Evolutionary conservation across 352 stramenopile genomes (phyloP).

Genomic region (Globisporangium acanthophoron): DNA sequence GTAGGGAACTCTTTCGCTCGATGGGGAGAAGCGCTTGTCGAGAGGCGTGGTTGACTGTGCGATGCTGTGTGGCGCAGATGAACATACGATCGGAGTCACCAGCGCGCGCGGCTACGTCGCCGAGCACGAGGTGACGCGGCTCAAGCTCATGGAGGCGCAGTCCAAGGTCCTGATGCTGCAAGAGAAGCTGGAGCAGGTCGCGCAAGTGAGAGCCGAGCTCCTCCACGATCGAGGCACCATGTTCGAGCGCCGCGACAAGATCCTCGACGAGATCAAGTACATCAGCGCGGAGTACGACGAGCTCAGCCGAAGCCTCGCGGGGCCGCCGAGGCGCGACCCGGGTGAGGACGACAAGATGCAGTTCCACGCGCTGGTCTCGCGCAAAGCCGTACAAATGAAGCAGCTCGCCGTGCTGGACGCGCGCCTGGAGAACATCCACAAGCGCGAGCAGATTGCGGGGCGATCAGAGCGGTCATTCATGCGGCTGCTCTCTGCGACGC

Average conservation of each 20-base stretch:
- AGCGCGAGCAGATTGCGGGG: slow-evolving; percentile 31
- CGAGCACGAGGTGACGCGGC: slow-evolving; percentile 43
- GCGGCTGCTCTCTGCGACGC: slow-evolving; percentile 25
- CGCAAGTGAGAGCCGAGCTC: slow-evolving; percentile 32
- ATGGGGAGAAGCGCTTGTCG: too few species aligned
- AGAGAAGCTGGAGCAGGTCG: slow-evolving; percentile 49
- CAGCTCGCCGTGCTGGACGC: slow-evolving; percentile 41
- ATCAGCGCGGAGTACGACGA: slow-evolving; percentile 43
- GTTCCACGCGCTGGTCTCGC: slow-evolving; percentile 49
- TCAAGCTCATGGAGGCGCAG: slow-evolving; percentile 45
- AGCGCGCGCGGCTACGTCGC: slow-evolving; percentile 31
- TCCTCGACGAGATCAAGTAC: slow-evolving; percentile 46
- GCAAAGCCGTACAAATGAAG: slow-evolving; percentile 35
- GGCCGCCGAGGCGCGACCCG: slow-evolving; percentile 57
- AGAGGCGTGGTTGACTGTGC: neutral
- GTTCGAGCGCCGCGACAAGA: slow-evolving; percentile 35
- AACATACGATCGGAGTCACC: slow-evolving; percentile 43
- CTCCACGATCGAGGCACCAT: slow-evolving; percentile 39
- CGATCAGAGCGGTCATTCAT: slow-evolving; percentile 37
- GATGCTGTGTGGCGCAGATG: slow-evolving; percentile 20
- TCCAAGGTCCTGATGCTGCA: slow-evolving; percentile 40
- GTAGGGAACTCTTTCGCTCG: slow-evolving; percentile 18
- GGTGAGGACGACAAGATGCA: slow-evolving; percentile 53
- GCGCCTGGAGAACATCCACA: slow-evolving; percentile 39
- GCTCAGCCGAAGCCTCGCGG: slow-evolving; percentile 34